Evolutionary conservation across 208 protist genomes (phyloP).

Genomic region (Leishmania mexicana): DNA sequence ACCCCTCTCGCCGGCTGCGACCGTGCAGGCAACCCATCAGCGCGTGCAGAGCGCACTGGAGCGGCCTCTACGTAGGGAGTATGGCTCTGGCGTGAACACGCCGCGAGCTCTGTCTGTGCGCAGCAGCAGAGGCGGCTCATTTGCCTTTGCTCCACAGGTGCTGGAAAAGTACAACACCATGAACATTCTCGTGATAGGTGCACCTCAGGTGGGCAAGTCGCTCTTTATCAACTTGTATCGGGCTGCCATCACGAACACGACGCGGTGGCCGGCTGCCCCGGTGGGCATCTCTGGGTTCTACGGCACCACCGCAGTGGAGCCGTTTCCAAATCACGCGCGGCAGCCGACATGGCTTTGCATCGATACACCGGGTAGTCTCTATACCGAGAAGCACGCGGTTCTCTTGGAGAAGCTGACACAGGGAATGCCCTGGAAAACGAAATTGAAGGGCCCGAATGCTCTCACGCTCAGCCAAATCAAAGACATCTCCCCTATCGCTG

Average conservation of each 20-base stretch:
- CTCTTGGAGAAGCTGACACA: conserved; percentile 56
- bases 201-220: conserved; percentile 82
- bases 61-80: not conserved
- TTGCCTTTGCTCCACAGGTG: conserved; percentile 23
- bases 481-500: conserved; percentile 39
- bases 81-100: not conserved
- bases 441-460: conserved; percentile 45
- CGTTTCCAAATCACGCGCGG: conserved; percentile 66
- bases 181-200: conserved; percentile 80
- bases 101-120: conserved; percentile 15
- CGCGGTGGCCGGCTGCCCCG: conserved; percentile 72
- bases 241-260: conserved; percentile 54
- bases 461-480: conserved; percentile 39
- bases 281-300: conserved; percentile 82
- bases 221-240: conserved; percentile 81
- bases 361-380: conserved; percentile 80
- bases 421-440: conserved; percentile 77
- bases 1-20: not conserved
- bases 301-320: conserved; percentile 74
- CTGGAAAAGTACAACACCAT: conserved; percentile 31
- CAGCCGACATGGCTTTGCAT: conserved; percentile 79
- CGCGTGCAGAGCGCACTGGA: conserved; percentile 16
- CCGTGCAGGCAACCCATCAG: conserved; percentile 9
- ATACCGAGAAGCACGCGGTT: conserved; percentile 35
- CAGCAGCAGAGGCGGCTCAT: conserved; percentile 32